Percentiles rank a stretch among this genome's conserved stretches.
These are phyloP conservation scores for Clonostachys solani DNA, from an alignment of 2,329 filamentous ascomycete genomes.

Conservation along the genomic window DNA sequence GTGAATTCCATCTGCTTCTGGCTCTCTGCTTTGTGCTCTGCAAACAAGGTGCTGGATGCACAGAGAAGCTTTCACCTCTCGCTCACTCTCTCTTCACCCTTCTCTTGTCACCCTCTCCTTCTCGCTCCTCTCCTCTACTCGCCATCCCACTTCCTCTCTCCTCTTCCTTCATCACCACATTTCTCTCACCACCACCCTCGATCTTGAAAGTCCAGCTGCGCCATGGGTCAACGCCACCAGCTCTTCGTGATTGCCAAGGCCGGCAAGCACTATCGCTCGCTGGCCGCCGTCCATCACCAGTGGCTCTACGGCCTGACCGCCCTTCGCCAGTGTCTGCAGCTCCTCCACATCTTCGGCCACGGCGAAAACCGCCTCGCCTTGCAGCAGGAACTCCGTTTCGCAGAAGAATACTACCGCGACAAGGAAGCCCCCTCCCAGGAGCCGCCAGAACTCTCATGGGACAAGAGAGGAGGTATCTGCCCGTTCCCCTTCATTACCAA, in stretches of 20 bases:
- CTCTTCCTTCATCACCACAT: no score
- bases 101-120: no score
- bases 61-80: no score
- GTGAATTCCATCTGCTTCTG: no score
- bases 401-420: neutral
- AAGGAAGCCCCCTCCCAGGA: neutral
- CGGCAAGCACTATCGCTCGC: conserved; percentile 3
- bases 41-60: no score
- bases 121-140: no score
- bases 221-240: conserved; percentile 8
- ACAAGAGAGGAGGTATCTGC: neutral
- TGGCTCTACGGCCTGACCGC: conserved; percentile 6
- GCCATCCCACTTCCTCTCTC: no score
- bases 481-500: neutral
- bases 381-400: neutral
- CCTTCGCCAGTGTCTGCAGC: conserved; percentile 3
- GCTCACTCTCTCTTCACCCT: no score
- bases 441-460: neutral
- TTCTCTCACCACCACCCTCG: no score
- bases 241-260: conserved; percentile 9
- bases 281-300: conserved; percentile 7
- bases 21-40: no score
- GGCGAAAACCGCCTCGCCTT: conserved; percentile 1
- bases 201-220: no score
- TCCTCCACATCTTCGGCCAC: conserved; percentile 6